Percentiles rank a stretch among this genome's conserved stretches.
phyloP scores from a whole-genome alignment of 768 basidiomycete species.

The Clathrus columnatus region DNA sequence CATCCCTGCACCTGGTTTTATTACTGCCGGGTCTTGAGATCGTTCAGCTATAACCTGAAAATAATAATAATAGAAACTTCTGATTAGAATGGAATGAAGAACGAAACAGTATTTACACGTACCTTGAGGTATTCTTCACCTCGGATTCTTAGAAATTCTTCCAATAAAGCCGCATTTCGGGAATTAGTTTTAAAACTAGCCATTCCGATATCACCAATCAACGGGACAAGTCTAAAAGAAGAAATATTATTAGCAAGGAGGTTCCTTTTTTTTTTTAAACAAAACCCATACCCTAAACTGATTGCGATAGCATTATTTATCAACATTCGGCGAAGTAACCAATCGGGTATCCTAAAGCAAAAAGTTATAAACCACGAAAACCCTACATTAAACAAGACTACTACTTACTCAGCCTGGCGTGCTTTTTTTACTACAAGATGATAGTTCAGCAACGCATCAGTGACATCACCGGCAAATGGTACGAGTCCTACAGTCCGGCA shows the following conservation, averaged over 20 bases:
- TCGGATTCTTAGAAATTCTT: constrained; percentile 73
- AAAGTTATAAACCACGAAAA: no score
- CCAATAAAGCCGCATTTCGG: constrained; percentile 77
- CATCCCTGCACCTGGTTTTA: constrained; percentile 49
- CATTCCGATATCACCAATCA: constrained; percentile 67
- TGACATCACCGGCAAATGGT: constrained; percentile 60
- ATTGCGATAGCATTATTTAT: constrained; percentile 66
- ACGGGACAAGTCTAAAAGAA: constrained; percentile 38
- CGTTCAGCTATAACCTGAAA: constrained; percentile 12
- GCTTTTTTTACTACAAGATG: constrained; percentile 69
- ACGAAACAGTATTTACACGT: not conserved
- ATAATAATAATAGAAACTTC: not conserved
- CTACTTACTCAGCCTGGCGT: constrained; percentile 53
- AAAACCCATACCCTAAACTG: constrained; percentile 36
- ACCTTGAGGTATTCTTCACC: constrained; percentile 62
- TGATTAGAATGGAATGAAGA: not conserved
- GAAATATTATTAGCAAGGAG: constrained; percentile 3
- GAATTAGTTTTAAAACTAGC: constrained; percentile 83
- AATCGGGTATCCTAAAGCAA: constrained; percentile 36
- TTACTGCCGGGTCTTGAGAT: constrained; percentile 30
- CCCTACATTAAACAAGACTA: not conserved
- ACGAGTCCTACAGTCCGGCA: constrained; percentile 40
- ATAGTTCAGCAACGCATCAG: constrained; percentile 61
- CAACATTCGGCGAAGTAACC: constrained; percentile 68
- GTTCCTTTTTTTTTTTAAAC: not conserved